These are phyloP conservation scores for Lactuca saligna DNA, from an alignment of 129 eudicot species.

Conservation along the genomic window DNA sequence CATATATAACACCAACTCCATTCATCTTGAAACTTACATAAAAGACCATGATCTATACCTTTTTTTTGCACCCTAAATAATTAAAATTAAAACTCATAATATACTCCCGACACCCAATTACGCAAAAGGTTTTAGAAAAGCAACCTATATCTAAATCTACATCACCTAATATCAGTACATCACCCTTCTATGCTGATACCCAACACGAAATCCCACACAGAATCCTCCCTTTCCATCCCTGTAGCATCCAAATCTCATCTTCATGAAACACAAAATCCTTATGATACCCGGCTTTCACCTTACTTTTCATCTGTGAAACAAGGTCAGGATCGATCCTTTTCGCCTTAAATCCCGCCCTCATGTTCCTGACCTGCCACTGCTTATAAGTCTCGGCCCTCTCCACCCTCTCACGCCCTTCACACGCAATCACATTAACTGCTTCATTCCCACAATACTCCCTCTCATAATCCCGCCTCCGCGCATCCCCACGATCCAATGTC, in stretches of 20 bases:
- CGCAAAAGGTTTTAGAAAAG: too few species aligned
- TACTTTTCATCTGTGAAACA: conserved; percentile 40
- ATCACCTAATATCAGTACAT: too few species aligned
- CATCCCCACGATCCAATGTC: conserved; percentile 43
- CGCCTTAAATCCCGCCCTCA: conserved; percentile 60
- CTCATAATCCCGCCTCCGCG: conserved; percentile 47
- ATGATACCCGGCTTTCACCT: conserved; percentile 49
- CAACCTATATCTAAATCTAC: background rate
- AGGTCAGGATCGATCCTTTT: conserved; percentile 41
- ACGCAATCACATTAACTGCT: conserved; percentile 64
- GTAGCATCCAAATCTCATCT: conserved; percentile 66
- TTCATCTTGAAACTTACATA: too few species aligned
- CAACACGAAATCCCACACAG: conserved; percentile 60
- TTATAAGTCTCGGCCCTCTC: conserved; percentile 71
- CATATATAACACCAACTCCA: too few species aligned
- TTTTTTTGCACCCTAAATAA: too few species aligned
- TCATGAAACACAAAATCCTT: conserved; percentile 66
- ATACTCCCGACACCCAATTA: too few species aligned
- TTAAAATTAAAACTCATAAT: too few species aligned
- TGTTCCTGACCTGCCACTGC: conserved; percentile 64
- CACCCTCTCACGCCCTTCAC: conserved; percentile 68
- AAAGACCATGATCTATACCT: too few species aligned
- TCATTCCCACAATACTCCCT: conserved; percentile 56
- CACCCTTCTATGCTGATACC: conserved; percentile 39
- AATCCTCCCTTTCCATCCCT: conserved; percentile 84